Evolutionary conservation across 2,329 filamentous ascomycete species (phyloP), one percentile per base, ranked within the genome.

Genomic region (Sporothrix brasiliensis): DNA sequence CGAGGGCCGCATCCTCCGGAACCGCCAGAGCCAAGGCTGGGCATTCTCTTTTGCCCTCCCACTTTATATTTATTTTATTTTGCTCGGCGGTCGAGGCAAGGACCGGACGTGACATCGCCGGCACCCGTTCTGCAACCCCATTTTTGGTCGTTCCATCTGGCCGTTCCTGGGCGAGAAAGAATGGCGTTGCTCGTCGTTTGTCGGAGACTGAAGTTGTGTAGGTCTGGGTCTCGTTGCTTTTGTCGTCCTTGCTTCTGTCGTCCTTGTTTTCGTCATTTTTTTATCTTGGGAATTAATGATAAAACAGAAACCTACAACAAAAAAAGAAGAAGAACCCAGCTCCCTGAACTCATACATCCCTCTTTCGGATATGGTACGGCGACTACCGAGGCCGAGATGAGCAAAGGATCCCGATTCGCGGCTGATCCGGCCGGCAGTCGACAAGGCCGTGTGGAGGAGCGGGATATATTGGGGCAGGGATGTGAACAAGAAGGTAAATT

Each of bases 321-420:
- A 50, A 50, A 4, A 27, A 50, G n/a, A 50, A 50, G 3, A 19
- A 50, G 34, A 34, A 34, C 34, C 34, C 4, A 34, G 3, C 27
- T 30, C 34, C 34, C 34, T 34, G 4, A 9, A 34, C 34, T 6
- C 4, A 34, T 34, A 16, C 30, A 24, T n/a, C 19, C 34, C 16
- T 16, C n/a, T 63, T 34, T 34, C 34, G 9, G 6, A 34, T 9
- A 49, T 7, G 60, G 60, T 63, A 49, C 60, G 60, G 60, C 60
- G 41, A 63, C 41, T 63, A 10, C 60, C 60, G 60, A 63, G 60
- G 60, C 60, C 60, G 60, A 63, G 60, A 63, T 63, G 60, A 49
- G 60, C 60, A 63, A 47, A 30, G 60, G 60, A 63, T 63, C 41
- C 21, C 41, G 24, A 63, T 63, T 41, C 21, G 60, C 41, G 34